Base-by-base conservation (phyloP, 2,329 filamentous ascomycete species). In the Epichloe scottii region DNA sequence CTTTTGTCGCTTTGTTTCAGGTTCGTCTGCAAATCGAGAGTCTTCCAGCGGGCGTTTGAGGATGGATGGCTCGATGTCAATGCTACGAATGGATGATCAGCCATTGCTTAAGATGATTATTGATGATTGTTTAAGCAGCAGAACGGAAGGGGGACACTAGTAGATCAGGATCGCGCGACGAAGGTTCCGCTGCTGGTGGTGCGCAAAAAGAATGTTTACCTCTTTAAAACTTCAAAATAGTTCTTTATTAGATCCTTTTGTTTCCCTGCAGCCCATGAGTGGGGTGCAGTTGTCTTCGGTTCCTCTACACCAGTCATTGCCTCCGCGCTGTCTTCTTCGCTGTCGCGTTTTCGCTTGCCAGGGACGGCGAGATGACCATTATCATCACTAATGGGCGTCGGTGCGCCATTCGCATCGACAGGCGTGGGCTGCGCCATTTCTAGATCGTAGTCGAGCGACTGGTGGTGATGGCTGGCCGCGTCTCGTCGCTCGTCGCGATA, bases 341-440 rank as follows among this genome's bases (percentile, higher is more conserved):
- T 64, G 59, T 79, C 76, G 71, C 78, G 78, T 68, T 82, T 82
- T 64, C 79, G 71, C 69, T 82, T 82, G 52, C 68, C 68, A 26
- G 71, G 64, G 35, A 69, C 59, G 49, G 62, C 60, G 48, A 64
- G 59, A 49, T 63, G 63, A 43, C 58, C 59, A 53, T 62, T 57
- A 38, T 65, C 57, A 39, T 54, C 58, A 45, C 60, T 62, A 46
- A 59, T 58, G 23, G 68, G 67, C 54, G 65, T 68, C 50, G 66
- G 59, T 50, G 66, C 63, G 58, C 72, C 73, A 63, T 75, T 74
- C 51, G 62, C 59, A 55, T 66, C 63, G 48, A 62, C 61, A 48
- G 63, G 60, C 53, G 66, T 60, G 49, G 69, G 65, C 62, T 73
- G 70, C 59, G 70, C 66, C 71, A 72, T 73, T 58, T 57, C 60